A percentile compares a stretch with the other conserved stretches of the same genome.
phyloP scores from a whole-genome alignment of 164 flowering plant genomes.

The Warburgia ugandensis region DNA sequence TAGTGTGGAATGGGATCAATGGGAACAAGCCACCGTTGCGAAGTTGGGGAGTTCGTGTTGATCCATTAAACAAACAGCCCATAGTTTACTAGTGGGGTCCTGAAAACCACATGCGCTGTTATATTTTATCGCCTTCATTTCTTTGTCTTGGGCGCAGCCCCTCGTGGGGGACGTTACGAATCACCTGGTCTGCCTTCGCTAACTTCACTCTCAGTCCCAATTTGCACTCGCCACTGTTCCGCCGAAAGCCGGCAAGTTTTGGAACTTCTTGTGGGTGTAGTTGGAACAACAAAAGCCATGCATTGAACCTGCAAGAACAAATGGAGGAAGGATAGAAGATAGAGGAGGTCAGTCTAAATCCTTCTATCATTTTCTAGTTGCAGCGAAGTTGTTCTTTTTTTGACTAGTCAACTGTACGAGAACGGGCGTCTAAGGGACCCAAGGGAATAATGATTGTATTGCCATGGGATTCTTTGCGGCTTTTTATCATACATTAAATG shows the following conservation, averaged over 20 bases:
- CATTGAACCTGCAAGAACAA: too few species aligned
- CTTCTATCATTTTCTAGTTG: too few species aligned
- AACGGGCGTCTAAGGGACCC: too few species aligned
- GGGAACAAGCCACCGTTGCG: not conserved
- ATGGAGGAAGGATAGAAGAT: too few species aligned
- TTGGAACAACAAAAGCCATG: too few species aligned
- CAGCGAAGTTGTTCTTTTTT: too few species aligned
- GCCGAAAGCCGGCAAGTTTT: slow-evolving; percentile 4
- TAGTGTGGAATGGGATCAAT: not conserved
- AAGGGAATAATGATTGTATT: too few species aligned
- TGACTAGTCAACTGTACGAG: too few species aligned
- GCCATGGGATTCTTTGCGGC: too few species aligned
- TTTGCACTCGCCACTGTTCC: not conserved
- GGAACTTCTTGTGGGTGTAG: too few species aligned
- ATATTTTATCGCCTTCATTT: not conserved
- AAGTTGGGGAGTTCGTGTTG: not conserved
- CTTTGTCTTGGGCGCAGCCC: not conserved
- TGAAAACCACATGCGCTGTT: not conserved
- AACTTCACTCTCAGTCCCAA: not conserved
- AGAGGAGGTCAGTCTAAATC: too few species aligned
- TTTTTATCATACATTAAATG: too few species aligned
- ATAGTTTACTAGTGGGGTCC: not conserved
- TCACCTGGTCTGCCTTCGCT: slow-evolving; percentile 5
- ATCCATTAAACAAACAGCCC: not conserved
- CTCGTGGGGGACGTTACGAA: slow-evolving; percentile 2